These are phyloP conservation scores for Cupressus sempervirens DNA, from an alignment of 75 land plant genomes.

Conservation along the genomic window DNA sequence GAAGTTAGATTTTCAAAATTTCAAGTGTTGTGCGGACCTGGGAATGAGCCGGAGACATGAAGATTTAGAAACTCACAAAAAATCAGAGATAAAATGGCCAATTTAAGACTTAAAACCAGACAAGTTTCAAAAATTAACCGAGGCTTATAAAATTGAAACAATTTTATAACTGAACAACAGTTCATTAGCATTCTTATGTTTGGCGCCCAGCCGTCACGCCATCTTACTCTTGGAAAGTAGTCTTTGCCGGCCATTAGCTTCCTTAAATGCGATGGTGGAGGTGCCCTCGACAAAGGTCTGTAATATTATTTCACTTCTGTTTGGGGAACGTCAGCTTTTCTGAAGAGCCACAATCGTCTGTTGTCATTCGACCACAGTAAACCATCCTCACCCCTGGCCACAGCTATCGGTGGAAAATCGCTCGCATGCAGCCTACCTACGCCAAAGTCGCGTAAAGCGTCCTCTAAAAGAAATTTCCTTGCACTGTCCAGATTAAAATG, in stretches of 20 bases:
- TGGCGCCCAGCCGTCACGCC: neutral
- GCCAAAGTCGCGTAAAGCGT: neutral
- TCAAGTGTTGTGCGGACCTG: no score
- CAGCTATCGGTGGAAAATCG: neutral
- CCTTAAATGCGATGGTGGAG: neutral
- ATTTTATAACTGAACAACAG: no score
- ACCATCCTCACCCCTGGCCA: neutral
- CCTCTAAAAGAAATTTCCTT: neutral
- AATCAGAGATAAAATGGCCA: no score
- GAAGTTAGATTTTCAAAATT: no score
- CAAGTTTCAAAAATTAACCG: no score
- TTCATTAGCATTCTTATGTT: no score
- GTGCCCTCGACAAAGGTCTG: neutral
- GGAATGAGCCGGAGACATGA: no score
- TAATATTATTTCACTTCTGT: neutral
- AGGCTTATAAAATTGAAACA: no score
- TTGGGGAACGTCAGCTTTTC: neutral
- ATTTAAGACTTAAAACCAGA: no score
- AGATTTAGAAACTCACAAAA: no score
- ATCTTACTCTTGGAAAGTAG: neutral
- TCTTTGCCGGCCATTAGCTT: neutral
- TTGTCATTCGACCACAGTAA: neutral
- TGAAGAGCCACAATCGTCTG: neutral
- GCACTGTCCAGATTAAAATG: no score
- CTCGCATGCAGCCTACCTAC: neutral